Evolutionary conservation across 2,329 filamentous ascomycete species (phyloP), one percentile per base, ranked within the genome.

Genomic region (Scytalidium lignicola): DNA sequence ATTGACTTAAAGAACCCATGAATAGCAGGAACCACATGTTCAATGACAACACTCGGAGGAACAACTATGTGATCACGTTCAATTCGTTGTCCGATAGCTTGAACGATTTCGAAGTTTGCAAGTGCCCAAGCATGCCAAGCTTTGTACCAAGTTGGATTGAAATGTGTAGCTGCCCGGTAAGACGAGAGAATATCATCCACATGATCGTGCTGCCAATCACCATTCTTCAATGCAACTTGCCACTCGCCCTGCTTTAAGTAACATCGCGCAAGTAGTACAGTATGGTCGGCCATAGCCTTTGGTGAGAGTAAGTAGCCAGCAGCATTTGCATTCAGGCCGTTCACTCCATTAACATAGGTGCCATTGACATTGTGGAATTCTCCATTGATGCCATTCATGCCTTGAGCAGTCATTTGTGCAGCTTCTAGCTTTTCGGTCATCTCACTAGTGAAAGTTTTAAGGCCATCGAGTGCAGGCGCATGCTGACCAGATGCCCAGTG

Each of bases 51-150:
- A 44, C 79, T 78, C 37, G 83, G 52, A 2, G 80, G 50, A 86
- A 86, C 37, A 82, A 70, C 54, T 51, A 58, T 62, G 18, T 53
- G 56, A 42, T 60, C 55, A 21, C 53, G 52, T 17, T 61, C 58
- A 17, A 53, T 49, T 23, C 56, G 53, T 50, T 56, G 50, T 49
- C 83, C 79, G 19, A 85, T 78, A 8, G 85, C 81, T 59, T 93
- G 95, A 32, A 97, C 91, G 50, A 99, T 93, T 69, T 99, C 92
- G 62, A 99, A 99, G 68, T 99, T 99, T 47, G 93, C 92, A 54
- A 99, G 71, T 10, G 93, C 95, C 92, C 93, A 99, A 0, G 93
- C 88, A 69, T 99, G 93, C 93, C 93, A 99, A 7, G 95, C 93
- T 70, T 99, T 99, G 74, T 99, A 99, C 82, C 92, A 99, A 53